A percentile compares a stretch with the other conserved stretches of the same genome.
Evolutionary conservation across 331 rosid genomes (phyloP).

Genomic region (Cydonia oblonga): DNA sequence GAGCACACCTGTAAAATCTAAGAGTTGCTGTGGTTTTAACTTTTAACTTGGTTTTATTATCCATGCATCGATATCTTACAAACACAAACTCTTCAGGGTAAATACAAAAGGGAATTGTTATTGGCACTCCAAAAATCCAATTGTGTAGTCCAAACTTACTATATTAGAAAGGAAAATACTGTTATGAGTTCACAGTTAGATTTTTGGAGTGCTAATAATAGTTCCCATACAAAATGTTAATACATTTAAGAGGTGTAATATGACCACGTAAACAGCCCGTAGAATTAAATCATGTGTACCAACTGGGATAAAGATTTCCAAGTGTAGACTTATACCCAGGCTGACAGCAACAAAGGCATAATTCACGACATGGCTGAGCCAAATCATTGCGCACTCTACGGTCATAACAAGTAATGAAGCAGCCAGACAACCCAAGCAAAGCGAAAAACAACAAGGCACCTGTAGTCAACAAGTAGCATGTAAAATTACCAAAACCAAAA

Average conservation of each 20-base stretch:
- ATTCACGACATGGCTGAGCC: slow-evolving; percentile 98
- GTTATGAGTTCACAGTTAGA: too few relatives aligned
- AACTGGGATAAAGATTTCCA: background rate
- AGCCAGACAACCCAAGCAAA: slow-evolving; percentile 92
- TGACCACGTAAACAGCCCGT: background rate
- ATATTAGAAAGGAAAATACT: too few relatives aligned
- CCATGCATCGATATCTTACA: too few relatives aligned
- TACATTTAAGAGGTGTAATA: background rate
- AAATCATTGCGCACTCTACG: slow-evolving; percentile 91
- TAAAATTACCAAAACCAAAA: background rate
- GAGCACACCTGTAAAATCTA: too few relatives aligned
- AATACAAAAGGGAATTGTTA: too few relatives aligned
- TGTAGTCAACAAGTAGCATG: slow-evolving; percentile 24
- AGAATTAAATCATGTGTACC: background rate
- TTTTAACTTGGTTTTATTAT: too few relatives aligned
- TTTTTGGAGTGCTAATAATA: too few relatives aligned
- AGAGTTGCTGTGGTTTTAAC: background rate
- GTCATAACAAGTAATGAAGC: slow-evolving; percentile 98
- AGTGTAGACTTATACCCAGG: slow-evolving; percentile 63
- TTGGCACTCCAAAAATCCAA: too few relatives aligned
- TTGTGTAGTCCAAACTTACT: too few relatives aligned
- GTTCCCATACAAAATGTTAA: background rate
- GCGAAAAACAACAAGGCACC: slow-evolving; percentile 92
- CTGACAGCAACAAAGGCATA: slow-evolving; percentile 96
- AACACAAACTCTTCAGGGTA: too few relatives aligned